Base-by-base conservation (phyloP, 2,329 filamentous ascomycete species). In the Aquanectria penicillioides region DNA sequence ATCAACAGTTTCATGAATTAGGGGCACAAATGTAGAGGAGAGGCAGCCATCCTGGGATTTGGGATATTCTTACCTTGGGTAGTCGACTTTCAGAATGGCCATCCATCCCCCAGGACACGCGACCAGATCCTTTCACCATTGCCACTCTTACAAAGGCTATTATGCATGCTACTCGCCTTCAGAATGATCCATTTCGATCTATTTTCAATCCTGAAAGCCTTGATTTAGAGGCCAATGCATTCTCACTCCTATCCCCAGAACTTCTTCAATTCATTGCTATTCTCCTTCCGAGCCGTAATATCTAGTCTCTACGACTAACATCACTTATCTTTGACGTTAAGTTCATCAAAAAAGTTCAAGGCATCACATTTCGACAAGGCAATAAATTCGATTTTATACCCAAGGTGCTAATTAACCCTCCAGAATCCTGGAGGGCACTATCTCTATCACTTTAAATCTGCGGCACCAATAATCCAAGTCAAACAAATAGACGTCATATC, bases 1-100 rank as follows among this genome's bases (percentile, higher is more conserved):
- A 6, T 2, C 4, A 11, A 41, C 1, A 8, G 12, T 11, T 40
- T 65, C 9, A 9, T 53, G 9, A 18, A 65, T 33, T 65, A 61
- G 57, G 57, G 64, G 3, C 61, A 65, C n/a, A 9, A 58, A n/a
- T 66, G 66, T 18, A 53, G 40, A 23, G 52, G 51, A 33, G 59
- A 40, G 1, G 49, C 43, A 20, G 13, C 11, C 6, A 11, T 46
- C 9, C 4, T 2, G 15, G 6, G 22, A 41, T 3, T 7, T 4
- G 2, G 2, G 41, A 52, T 2, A 26, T 44, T 4, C 51, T 41
- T 18, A 31, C 8, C 10, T 20, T 53, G 8, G 17, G 4, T 6
- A 41, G 33, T 23, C 22, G 26, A n/a, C 54, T 64, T 17, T 37
- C 51, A 12, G 25, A 48, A 13, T 18, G 28, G 15, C 3, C 13